Percentiles rank a stretch among this genome's conserved stretches.
phyloP scores from a whole-genome alignment of 2,329 filamentous ascomycete genomes.

The Exophiala xenobiotica region DNA sequence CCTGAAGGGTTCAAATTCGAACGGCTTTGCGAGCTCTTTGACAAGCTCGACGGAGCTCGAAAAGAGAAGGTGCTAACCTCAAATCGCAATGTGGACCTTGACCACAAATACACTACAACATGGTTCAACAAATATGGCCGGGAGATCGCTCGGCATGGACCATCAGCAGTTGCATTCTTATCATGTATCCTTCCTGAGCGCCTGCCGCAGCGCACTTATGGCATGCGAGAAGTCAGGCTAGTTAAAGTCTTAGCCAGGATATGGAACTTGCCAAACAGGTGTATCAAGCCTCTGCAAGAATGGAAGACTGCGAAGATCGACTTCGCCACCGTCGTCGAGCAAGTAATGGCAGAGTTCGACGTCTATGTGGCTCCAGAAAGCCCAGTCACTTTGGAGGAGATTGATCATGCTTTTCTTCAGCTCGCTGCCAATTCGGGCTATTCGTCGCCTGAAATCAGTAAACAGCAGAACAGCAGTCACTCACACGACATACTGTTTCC shows the following conservation, averaged over 20 bases:
- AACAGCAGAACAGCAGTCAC: conserved; percentile 32
- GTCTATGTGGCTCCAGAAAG: conserved; percentile 36
- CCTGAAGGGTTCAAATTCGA: conserved; percentile 58
- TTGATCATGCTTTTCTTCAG: conserved; percentile 64
- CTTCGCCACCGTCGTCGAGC: conserved; percentile 69
- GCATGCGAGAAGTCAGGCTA: conserved; percentile 61
- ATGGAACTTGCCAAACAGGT: conserved; percentile 63
- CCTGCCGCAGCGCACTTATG: conserved; percentile 75
- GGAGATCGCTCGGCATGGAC: conserved; percentile 57
- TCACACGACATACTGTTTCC: conserved; percentile 50
- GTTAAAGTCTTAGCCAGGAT: conserved; percentile 66
- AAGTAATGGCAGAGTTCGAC: conserved; percentile 61
- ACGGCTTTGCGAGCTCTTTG: conserved; percentile 72
- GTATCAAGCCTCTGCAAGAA: conserved; percentile 60
- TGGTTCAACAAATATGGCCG: conserved; percentile 70
- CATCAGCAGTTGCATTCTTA: conserved; percentile 63
- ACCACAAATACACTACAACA: conserved; percentile 50
- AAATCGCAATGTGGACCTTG: conserved; percentile 34
- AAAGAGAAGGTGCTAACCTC: conserved; percentile 36
- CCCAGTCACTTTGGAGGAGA: conserved; percentile 66
- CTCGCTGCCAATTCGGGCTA: conserved; percentile 69
- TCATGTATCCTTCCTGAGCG: conserved; percentile 75
- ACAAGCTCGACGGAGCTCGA: conserved; percentile 59
- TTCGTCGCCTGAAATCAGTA: conserved; percentile 64
- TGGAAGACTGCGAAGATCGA: conserved; percentile 66